These are phyloP conservation scores for Gaertneriomyces sp. DNA, from an alignment of 192 early-diverging fungal genomes.

Conservation along the genomic window DNA sequence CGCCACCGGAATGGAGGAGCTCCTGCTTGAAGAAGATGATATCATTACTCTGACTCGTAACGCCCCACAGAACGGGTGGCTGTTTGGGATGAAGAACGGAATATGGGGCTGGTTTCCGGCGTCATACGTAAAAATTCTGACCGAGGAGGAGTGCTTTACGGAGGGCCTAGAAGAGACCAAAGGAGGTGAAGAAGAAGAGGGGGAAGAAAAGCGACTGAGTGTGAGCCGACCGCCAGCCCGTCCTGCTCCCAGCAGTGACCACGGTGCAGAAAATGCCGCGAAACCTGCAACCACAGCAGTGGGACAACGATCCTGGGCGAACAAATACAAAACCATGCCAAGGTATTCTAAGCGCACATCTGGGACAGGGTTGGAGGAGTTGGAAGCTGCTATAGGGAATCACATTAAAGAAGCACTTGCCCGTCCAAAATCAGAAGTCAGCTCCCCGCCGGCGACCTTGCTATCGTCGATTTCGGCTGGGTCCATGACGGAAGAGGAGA, in stretches of 20 bases:
- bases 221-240: not conserved
- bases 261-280: slow-evolving; percentile 6
- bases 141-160: slow-evolving; percentile 23
- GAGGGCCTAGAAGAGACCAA: slow-evolving; percentile 14
- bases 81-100: slow-evolving; percentile 41
- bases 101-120: slow-evolving; percentile 45
- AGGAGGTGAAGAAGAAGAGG: not conserved
- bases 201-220: too few species aligned
- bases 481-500: not conserved
- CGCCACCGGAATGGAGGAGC: slow-evolving; percentile 33
- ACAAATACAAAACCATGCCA: slow-evolving; percentile 28
- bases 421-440: slow-evolving; percentile 11
- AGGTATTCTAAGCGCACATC: slow-evolving; percentile 26
- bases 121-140: slow-evolving; percentile 32
- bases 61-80: slow-evolving; percentile 26
- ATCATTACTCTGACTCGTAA: slow-evolving; percentile 23
- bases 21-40: slow-evolving; percentile 42
- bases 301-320: slow-evolving; percentile 21
- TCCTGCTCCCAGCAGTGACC: not conserved
- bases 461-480: not conserved
- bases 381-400: slow-evolving; percentile 18
- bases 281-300: not conserved
- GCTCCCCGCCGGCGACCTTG: not conserved
- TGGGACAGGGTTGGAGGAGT: slow-evolving; percentile 26
- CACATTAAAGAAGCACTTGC: slow-evolving; percentile 23